Conservation (phyloP, 345 rosid genomes). For the Camelina laxa region DNA sequence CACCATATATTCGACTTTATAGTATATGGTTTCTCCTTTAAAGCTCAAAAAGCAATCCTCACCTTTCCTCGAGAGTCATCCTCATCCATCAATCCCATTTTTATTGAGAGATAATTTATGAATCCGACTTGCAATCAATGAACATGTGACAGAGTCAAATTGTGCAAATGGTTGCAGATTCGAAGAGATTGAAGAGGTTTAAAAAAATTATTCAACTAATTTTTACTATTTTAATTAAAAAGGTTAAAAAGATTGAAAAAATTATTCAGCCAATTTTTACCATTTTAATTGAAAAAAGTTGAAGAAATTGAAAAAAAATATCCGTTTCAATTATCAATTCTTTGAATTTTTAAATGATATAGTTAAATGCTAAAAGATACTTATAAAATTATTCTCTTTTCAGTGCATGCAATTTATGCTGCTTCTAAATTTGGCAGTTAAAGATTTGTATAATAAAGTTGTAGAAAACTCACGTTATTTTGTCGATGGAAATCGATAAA, state of each 20-base stretch:
- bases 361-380: background rate
- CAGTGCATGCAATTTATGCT: too few species aligned
- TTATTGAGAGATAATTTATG: background rate
- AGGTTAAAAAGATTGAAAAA: too few species aligned
- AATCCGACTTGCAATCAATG: background rate
- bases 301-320: too few species aligned
- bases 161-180: too few species aligned
- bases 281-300: too few species aligned
- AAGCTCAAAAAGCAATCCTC: slow-evolving; percentile 9
- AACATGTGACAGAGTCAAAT: background rate
- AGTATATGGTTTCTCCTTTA: background rate
- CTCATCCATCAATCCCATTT: background rate
- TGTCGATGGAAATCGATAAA: background rate
- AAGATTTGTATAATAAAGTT: slow-evolving; percentile 1
- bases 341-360: background rate
- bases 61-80: background rate
- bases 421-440: background rate
- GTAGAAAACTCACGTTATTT: background rate
- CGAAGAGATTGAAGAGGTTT: too few species aligned
- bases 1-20: slow-evolving; percentile 10
- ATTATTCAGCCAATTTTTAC: too few species aligned
- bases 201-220: too few species aligned
- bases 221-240: too few species aligned
- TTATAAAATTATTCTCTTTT: background rate
- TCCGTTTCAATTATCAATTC: background rate